These are phyloP conservation scores for Leccinum colubrinum DNA, from an alignment of 1,284 basidiomycete genomes.

Conservation along the genomic window DNA sequence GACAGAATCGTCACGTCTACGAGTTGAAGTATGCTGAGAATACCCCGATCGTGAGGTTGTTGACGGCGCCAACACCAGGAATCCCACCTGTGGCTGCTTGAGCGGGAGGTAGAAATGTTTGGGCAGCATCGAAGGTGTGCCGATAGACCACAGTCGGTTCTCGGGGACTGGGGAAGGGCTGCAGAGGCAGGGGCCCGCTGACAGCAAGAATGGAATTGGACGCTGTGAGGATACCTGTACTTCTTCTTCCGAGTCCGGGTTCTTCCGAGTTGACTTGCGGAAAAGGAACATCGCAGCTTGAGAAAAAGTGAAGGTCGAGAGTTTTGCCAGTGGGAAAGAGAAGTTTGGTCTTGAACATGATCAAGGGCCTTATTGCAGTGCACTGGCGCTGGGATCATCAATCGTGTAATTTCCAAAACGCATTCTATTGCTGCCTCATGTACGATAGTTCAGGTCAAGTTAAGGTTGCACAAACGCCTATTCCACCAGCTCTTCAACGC, in stretches of 20 bases:
- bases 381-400: too few species aligned
- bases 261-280: background rate
- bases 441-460: too few species aligned
- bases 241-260: too few species aligned
- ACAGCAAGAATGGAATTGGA: background rate
- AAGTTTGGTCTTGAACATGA: background rate
- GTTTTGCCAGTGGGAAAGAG: too few species aligned
- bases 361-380: too few species aligned
- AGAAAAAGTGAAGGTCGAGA: background rate
- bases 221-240: background rate
- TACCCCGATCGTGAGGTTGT: background rate
- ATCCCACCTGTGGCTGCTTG: background rate
- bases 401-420: too few species aligned
- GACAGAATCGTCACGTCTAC: conserved; percentile 4
- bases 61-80: background rate
- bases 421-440: too few species aligned
- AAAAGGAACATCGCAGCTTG: background rate
- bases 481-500: too few species aligned
- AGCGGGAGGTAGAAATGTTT: background rate
- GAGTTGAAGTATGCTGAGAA: conserved; percentile 1
- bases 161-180: background rate
- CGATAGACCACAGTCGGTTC: background rate
- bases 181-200: background rate
- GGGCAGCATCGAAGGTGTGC: background rate
- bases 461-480: too few species aligned